phyloP scores from a whole-genome alignment of 1,284 basidiomycete genomes.

The Ganoderma sp. region DNA sequence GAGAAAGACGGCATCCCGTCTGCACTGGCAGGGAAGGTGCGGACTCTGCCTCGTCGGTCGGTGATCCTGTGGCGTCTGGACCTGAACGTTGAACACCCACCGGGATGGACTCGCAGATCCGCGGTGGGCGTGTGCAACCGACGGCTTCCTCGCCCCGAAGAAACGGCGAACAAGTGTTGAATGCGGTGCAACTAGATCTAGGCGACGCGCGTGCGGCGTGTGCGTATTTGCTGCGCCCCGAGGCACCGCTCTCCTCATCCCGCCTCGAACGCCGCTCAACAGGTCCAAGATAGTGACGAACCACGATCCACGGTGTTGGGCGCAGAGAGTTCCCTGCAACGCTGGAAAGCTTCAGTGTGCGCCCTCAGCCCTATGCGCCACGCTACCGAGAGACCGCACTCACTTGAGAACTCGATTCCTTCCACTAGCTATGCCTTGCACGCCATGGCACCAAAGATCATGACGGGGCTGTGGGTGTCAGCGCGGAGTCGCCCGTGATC shows the following conservation, averaged over 20 bases:
- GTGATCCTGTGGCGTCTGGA: neutral
- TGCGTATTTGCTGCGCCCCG: no score
- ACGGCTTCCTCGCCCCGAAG: slow-evolving; percentile 51
- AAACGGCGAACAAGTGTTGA: slow-evolving; percentile 22
- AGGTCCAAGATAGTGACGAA: no score
- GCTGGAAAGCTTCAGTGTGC: slow-evolving; percentile 34
- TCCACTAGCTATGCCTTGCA: no score
- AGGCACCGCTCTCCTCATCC: no score
- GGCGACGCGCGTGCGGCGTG: no score
- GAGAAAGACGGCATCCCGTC: slow-evolving; percentile 57
- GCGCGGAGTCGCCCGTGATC: neutral
- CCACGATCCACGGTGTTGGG: no score
- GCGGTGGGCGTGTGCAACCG: slow-evolving; percentile 63
- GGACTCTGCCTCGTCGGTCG: neutral
- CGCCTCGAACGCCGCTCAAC: no score
- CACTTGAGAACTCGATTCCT: neutral
- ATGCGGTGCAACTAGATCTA: no score
- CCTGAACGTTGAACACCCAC: neutral
- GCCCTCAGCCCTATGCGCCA: slow-evolving; percentile 22
- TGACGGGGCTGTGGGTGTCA: neutral
- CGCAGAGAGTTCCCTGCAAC: no score
- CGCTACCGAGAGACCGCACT: neutral
- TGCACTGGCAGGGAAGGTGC: slow-evolving; percentile 44
- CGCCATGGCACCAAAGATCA: neutral
- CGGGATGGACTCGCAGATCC: slow-evolving; percentile 55